A percentile compares a stretch with the other conserved stretches of the same genome.
Conservation (phyloP, 2,329 filamentous ascomycete genomes). For the Paecilomyces niveus region DNA sequence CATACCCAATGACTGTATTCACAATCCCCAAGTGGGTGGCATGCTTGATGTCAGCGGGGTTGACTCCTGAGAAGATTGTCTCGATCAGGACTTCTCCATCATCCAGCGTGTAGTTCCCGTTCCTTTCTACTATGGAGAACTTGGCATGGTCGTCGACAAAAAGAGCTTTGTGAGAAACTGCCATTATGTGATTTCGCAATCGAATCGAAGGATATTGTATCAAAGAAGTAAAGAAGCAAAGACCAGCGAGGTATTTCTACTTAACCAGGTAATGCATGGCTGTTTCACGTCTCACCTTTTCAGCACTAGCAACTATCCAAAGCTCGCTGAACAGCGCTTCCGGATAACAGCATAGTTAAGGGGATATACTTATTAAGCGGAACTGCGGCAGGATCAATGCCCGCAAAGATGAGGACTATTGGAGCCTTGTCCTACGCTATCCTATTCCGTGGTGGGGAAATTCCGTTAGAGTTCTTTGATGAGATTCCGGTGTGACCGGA, state of each 20-base stretch:
- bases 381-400: not conserved
- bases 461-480: not conserved
- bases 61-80: not conserved
- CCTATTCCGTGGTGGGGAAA: too few relatives aligned
- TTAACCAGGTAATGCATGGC: not conserved
- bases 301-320: too few relatives aligned
- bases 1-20: constrained; percentile 2
- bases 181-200: not conserved
- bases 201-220: not conserved
- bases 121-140: not conserved
- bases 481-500: not conserved
- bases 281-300: not conserved
- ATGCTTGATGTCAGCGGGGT: constrained; percentile 4
- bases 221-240: not conserved
- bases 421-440: too few relatives aligned
- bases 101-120: not conserved
- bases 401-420: not conserved
- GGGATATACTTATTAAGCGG: not conserved
- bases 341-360: not conserved
- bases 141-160: not conserved
- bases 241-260: not conserved
- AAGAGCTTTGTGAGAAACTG: not conserved
- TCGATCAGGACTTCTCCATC: not conserved
- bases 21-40: constrained; percentile 1
- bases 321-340: too few relatives aligned